Evolutionary conservation across 208 protist species (phyloP).

Genomic region (Leishmania major): DNA sequence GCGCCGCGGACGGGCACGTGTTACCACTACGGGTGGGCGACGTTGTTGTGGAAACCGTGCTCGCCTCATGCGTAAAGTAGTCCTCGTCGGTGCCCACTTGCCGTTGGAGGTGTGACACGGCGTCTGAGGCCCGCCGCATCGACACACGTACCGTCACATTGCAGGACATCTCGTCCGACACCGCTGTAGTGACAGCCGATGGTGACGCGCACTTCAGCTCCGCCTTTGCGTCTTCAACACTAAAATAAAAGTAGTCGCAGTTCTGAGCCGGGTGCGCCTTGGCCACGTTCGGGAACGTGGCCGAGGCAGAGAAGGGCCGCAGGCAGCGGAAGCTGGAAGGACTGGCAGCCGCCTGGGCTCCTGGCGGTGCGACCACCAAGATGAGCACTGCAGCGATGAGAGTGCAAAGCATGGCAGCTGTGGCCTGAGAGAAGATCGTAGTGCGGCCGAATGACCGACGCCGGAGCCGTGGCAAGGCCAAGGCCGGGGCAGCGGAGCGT

Average conservation of each 20-base stretch:
- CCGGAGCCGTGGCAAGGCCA: not conserved
- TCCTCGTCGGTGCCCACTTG: slow-evolving; percentile 26
- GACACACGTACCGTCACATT: slow-evolving; percentile 36
- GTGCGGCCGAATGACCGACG: not conserved
- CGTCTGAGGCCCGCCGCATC: slow-evolving; percentile 23
- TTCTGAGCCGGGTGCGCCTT: slow-evolving; percentile 39
- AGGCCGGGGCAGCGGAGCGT: not conserved
- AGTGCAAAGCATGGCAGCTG: not conserved
- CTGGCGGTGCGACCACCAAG: not conserved
- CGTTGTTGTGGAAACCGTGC: not conserved
- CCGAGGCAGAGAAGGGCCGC: slow-evolving; percentile 53
- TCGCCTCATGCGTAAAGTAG: slow-evolving; percentile 14
- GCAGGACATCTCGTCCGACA: slow-evolving; percentile 10
- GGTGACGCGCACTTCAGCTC: slow-evolving; percentile 33
- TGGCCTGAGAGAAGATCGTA: not conserved
- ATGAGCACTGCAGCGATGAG: not conserved
- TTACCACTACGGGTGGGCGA: not conserved
- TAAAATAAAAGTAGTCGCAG: slow-evolving; percentile 67
- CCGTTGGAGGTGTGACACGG: slow-evolving; percentile 8
- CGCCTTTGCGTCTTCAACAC: slow-evolving; percentile 43
- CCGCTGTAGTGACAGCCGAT: not conserved
- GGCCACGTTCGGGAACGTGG: slow-evolving; percentile 34
- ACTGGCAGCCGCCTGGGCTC: not conserved
- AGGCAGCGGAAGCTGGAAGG: slow-evolving; percentile 49
- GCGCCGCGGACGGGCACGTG: not conserved